phyloP scores from a whole-genome alignment of 257 asterid genomes.

The Craterostigma plantagineum region DNA sequence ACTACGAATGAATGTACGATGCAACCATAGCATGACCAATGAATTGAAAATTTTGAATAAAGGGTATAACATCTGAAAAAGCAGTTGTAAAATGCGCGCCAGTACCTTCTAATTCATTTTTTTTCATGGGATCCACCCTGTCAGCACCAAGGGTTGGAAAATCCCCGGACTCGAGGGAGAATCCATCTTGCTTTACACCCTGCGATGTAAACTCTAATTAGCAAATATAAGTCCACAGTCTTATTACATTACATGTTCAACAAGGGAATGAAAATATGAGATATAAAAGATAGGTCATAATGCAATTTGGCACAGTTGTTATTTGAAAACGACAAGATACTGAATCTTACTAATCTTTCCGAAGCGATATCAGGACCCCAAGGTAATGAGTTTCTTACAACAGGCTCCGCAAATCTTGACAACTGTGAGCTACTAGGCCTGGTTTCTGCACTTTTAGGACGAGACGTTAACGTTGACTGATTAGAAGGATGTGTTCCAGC shows the following conservation, averaged over 20 bases:
- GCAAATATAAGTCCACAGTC: neutral
- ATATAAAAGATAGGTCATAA: neutral
- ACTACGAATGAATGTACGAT: no score
- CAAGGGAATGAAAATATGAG: neutral
- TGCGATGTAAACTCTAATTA: conserved; percentile 15
- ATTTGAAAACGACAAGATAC: neutral
- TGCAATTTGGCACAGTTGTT: neutral
- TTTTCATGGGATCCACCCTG: conserved; percentile 39
- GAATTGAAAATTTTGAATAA: no score
- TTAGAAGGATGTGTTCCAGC: conserved; percentile 65
- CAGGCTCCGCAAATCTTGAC: conserved; percentile 82
- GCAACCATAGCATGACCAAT: no score
- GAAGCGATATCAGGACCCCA: conserved; percentile 41
- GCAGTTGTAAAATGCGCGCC: conserved; percentile 5
- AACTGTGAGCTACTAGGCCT: conserved; percentile 84
- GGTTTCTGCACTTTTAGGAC: conserved; percentile 92
- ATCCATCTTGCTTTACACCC: conserved; percentile 61
- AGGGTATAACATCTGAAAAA: neutral
- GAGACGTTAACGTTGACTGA: conserved; percentile 47
- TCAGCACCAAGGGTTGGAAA: conserved; percentile 83
- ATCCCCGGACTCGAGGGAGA: conserved; percentile 78
- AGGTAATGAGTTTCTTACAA: conserved; percentile 30
- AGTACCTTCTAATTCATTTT: conserved; percentile 45
- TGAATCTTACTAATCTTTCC: conserved; percentile 55
- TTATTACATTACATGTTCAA: neutral